phyloP scores from a whole-genome alignment of 345 rosid species.

The Cardamine resedifolia region DNA sequence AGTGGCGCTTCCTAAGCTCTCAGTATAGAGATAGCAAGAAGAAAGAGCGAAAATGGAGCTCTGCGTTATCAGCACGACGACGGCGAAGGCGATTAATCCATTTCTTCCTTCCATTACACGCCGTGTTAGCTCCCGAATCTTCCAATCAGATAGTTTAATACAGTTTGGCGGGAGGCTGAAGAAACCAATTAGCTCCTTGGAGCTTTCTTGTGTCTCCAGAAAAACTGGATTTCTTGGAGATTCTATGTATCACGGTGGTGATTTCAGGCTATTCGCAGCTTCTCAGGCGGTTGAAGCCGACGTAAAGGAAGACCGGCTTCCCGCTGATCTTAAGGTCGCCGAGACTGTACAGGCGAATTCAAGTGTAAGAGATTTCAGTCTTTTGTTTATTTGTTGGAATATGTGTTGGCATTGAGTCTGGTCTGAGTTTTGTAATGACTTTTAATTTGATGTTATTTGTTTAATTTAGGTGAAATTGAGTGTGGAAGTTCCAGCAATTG shows the following conservation, averaged over 20 bases:
- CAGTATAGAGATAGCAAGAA: not conserved
- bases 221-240: constrained; percentile 30
- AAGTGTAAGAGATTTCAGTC: constrained; percentile 50
- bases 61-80: constrained; percentile 45
- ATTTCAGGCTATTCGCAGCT: constrained; percentile 33
- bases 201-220: constrained; percentile 41
- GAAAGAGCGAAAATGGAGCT: constrained; percentile 58
- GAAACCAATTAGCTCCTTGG: constrained; percentile 32
- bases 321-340: constrained; percentile 61
- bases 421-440: not conserved
- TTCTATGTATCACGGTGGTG: not conserved
- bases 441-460: not conserved
- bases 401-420: not conserved
- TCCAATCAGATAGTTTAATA: constrained; percentile 24
- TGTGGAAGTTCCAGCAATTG: constrained; percentile 70
- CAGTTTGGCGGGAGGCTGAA: constrained; percentile 30
- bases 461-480: constrained; percentile 59
- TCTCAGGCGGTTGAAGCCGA: constrained; percentile 47
- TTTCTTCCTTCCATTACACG: constrained; percentile 15
- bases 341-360: constrained; percentile 66
- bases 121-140: constrained; percentile 18
- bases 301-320: constrained; percentile 57
- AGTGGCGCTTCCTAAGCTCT: constrained; percentile 22
- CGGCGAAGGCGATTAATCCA: constrained; percentile 20
- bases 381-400: not conserved